Evolutionary conservation across 169 alveolate species (phyloP).

Genomic region (Plasmodium gonderi): DNA sequence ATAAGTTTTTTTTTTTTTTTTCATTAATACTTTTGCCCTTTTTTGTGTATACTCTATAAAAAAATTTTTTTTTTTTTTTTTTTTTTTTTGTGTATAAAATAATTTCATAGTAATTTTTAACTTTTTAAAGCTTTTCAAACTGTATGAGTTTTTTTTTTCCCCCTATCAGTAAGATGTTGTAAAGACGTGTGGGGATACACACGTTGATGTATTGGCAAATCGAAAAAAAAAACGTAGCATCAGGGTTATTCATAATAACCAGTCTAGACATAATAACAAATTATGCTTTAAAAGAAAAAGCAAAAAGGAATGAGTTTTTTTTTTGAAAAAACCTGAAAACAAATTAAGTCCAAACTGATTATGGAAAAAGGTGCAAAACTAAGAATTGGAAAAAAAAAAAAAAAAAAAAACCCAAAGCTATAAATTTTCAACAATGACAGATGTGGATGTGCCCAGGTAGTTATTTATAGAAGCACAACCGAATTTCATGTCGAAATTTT

Average conservation of each 20-base stretch:
- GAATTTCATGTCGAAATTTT: conserved; percentile 74
- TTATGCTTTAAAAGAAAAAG: background rate
- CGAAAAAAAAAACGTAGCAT: background rate
- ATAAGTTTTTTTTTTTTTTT: background rate
- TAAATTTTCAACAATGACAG: conserved; percentile 75
- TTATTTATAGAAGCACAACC: conserved; percentile 81
- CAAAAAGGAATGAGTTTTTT: background rate
- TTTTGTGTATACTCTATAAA: too few relatives aligned
- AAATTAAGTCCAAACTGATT: too few relatives aligned
- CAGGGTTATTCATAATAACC: background rate
- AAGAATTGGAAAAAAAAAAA: background rate
- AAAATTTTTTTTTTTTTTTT: too few relatives aligned
- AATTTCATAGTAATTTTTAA: background rate
- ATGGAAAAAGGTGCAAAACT: too few relatives aligned
- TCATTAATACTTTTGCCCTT: background rate
- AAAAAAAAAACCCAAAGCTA: conserved; percentile 5
- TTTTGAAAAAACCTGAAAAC: too few relatives aligned
- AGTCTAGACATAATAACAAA: background rate
- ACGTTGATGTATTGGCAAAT: background rate
- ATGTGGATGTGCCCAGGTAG: conserved; percentile 77
- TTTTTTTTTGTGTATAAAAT: background rate
- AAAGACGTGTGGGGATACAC: background rate
- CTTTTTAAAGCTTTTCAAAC: background rate
- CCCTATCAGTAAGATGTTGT: background rate
- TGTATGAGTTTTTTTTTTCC: background rate